These are phyloP conservation scores for Nemania sp. DNA, from an alignment of 2,329 filamentous ascomycete species.

Conservation along the genomic window DNA sequence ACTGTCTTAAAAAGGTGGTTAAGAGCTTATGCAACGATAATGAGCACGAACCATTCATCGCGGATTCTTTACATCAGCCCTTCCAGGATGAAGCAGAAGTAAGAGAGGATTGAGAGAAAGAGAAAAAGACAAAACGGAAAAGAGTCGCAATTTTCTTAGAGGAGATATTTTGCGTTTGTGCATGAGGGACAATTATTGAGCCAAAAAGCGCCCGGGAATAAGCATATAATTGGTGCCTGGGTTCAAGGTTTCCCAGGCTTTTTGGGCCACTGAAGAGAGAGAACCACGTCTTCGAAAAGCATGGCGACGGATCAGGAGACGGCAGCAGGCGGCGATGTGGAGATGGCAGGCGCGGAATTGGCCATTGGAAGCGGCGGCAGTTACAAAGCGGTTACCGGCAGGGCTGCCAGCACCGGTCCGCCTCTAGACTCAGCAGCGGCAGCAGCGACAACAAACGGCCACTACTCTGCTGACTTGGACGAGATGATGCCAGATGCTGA, in stretches of 20 bases:
- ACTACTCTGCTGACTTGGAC: slow-evolving; percentile 33
- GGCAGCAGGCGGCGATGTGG: slow-evolving; percentile 43
- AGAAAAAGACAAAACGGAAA: background rate
- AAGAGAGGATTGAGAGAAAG: slow-evolving; percentile 20
- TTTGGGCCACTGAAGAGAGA: background rate
- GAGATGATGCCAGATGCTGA: slow-evolving; percentile 47
- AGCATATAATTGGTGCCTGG: background rate
- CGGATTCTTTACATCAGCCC: slow-evolving; percentile 19
- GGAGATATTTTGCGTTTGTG: background rate
- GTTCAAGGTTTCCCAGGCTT: background rate
- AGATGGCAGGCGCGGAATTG: slow-evolving; percentile 47
- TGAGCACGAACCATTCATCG: slow-evolving; percentile 31
- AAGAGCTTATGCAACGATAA: slow-evolving; percentile 18
- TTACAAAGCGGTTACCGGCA: slow-evolving; percentile 39
- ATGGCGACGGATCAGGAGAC: slow-evolving; percentile 42
- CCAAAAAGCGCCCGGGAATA: background rate
- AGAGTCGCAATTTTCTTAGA: background rate
- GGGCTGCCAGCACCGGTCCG: slow-evolving; percentile 24
- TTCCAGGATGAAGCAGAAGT: slow-evolving; percentile 36
- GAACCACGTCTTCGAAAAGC: slow-evolving; percentile 7
- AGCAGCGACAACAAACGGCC: slow-evolving; percentile 20
- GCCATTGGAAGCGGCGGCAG: slow-evolving; percentile 23
- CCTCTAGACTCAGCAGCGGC: slow-evolving; percentile 6
- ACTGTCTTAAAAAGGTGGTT: background rate
- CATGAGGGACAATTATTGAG: background rate